Conservation (phyloP, 345 rosid genomes). For the Melaleuca alternifolia region DNA sequence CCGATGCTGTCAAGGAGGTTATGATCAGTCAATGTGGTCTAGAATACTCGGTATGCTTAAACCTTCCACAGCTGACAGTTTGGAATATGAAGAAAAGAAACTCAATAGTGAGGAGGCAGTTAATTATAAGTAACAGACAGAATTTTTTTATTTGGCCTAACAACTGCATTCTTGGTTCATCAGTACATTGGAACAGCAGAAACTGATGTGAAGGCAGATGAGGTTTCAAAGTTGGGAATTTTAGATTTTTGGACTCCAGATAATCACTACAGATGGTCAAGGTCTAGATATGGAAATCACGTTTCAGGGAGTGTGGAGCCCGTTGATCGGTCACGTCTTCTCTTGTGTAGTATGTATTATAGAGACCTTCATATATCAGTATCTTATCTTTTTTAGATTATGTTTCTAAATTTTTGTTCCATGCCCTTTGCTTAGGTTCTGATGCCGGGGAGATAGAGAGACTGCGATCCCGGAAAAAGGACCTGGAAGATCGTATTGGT, state of each 20-base stretch:
- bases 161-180: neutral
- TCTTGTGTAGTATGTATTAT: conserved; percentile 40
- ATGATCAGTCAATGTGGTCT: conserved; percentile 64
- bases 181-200: conserved; percentile 77
- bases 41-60: conserved; percentile 56
- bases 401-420: neutral
- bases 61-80: neutral
- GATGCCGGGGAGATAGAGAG: conserved; percentile 71
- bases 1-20: conserved; percentile 78
- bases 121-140: neutral
- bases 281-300: conserved; percentile 82
- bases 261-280: conserved; percentile 79
- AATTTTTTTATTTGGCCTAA: neutral
- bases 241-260: conserved; percentile 92
- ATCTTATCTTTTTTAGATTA: neutral
- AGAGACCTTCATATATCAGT: neutral
- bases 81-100: neutral
- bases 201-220: conserved; percentile 81
- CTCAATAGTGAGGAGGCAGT: neutral
- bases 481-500: conserved; percentile 42
- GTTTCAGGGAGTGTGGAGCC: conserved; percentile 67
- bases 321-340: conserved; percentile 62
- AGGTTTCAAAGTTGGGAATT: conserved; percentile 52
- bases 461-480: conserved; percentile 44
- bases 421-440: conserved; percentile 20